Percentiles rank a stretch among this genome's conserved stretches.
phyloP scores from a whole-genome alignment of 192 early-diverging fungal genomes.

The Gamsiella multidivaricata region DNA sequence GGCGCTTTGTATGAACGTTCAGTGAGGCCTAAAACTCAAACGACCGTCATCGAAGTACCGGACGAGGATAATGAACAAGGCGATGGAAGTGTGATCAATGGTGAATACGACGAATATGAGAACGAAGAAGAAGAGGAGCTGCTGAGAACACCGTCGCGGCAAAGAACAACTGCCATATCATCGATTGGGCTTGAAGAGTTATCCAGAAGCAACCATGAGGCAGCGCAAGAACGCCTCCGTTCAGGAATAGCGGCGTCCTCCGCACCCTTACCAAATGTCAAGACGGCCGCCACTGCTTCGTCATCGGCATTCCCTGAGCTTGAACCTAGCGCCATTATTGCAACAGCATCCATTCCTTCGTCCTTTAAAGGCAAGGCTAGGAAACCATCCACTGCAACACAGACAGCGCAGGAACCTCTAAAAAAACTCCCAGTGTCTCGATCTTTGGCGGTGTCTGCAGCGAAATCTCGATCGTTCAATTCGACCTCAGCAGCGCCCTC shows the following conservation, averaged over 20 bases:
- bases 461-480: no score
- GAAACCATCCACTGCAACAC: no score
- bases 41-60: conserved; percentile 15
- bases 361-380: no score
- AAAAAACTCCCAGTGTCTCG: no score
- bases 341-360: no score
- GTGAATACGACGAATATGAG: neutral
- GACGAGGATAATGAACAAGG: conserved; percentile 8
- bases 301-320: no score
- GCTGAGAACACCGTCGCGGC: conserved; percentile 4
- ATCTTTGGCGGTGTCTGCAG: no score
- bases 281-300: no score
- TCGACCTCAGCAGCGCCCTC: no score
- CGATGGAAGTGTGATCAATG: neutral
- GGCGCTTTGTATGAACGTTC: conserved; percentile 2
- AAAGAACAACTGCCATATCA: neutral
- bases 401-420: no score
- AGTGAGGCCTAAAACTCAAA: conserved; percentile 9
- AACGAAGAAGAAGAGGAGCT: conserved; percentile 2
- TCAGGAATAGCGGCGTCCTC: neutral
- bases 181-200: neutral
- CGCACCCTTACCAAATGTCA: neutral
- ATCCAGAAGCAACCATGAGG: neutral
- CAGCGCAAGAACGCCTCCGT: neutral
- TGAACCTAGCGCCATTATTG: no score